These are phyloP conservation scores for Fusarium sp. DNA, from an alignment of 2,329 filamentous ascomycete species.

Conservation along the genomic window DNA sequence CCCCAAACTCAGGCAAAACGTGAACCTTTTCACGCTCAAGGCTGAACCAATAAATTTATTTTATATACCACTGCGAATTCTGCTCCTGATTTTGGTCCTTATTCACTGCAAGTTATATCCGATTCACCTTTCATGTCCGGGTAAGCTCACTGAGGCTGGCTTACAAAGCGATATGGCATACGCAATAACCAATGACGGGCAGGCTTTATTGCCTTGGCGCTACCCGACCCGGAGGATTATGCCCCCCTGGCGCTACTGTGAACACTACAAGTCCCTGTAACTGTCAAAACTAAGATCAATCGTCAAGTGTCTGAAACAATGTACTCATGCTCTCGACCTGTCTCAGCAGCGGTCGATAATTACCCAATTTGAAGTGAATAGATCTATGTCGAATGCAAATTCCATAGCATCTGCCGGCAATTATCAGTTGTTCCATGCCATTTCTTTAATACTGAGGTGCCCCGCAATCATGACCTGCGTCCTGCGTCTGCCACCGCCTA, in stretches of 20 bases:
- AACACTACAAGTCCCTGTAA: neutral
- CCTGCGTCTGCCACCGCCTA: neutral
- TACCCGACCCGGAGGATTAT: neutral
- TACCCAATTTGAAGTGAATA: neutral
- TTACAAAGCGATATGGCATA: neutral
- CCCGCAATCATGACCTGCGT: constrained; percentile 32
- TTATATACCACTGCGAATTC: neutral
- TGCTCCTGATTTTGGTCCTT: neutral
- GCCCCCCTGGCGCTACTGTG: constrained; percentile 9
- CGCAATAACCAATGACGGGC: neutral
- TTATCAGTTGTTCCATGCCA: neutral
- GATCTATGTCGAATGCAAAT: neutral
- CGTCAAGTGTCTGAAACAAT: constrained; percentile 10
- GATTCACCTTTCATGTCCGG: neutral
- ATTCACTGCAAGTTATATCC: neutral
- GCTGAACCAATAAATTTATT: neutral
- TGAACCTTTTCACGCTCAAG: neutral
- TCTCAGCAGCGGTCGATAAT: neutral
- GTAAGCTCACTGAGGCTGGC: neutral
- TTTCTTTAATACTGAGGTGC: constrained; percentile 6
- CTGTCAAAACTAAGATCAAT: neutral
- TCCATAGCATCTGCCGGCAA: too few species aligned
- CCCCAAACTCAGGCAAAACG: constrained; percentile 7
- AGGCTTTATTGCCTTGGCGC: neutral
- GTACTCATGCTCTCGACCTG: neutral